Base-by-base conservation (phyloP, 2,329 filamentous ascomycete species). In the Beauveria sp. region DNA sequence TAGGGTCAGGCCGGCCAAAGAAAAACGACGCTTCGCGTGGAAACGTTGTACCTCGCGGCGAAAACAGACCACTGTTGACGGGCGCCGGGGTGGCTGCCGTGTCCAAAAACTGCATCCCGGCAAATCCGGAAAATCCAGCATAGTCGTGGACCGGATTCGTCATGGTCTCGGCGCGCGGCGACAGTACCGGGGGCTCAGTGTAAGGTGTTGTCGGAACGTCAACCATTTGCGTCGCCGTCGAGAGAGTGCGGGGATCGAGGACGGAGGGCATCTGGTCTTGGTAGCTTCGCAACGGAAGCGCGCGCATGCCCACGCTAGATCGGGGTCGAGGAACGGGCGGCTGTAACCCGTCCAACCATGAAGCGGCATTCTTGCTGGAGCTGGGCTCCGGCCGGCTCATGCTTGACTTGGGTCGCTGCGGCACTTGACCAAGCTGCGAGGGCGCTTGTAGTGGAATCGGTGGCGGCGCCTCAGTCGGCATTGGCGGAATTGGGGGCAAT, bases 141-240 rank as follows among this genome's bases (percentile, higher is more conserved):
- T 48, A 47, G 50, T 79, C 75, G 59, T 84, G 83, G 55, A 89
- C 78, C 2, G 85, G 84, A 63, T 89, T 87, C 63, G 81, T 91
- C 78, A 92, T 92, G 18, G 86, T 84, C 67, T 89, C 86, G 1
- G 80, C 85, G 48, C 89, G 82, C 0, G 90, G 89, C 3, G 88
- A 91, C 79, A 91, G 81, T 10, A 90, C 73, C 14, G 84, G 77
- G 52, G 85, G 81, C 12, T 82, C 78, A 16, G 77, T 75, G 41
- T 72, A 66, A 14, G 67, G 68, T n/a, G 44, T 20, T 18, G 40
- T 51, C 24, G 43, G 41, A 8, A 51, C 43, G 8, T 16, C 37
- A 43, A 47, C 37, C n/a, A 48, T 41, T n/a, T 40, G 47, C 18
- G 16, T n/a, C n/a, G 43, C 30, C n/a, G 20, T 24, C 6, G 56